Evolutionary conservation across 192 early-diverging fungal genomes (phyloP).

Genomic region (Backusella morwellensis): DNA sequence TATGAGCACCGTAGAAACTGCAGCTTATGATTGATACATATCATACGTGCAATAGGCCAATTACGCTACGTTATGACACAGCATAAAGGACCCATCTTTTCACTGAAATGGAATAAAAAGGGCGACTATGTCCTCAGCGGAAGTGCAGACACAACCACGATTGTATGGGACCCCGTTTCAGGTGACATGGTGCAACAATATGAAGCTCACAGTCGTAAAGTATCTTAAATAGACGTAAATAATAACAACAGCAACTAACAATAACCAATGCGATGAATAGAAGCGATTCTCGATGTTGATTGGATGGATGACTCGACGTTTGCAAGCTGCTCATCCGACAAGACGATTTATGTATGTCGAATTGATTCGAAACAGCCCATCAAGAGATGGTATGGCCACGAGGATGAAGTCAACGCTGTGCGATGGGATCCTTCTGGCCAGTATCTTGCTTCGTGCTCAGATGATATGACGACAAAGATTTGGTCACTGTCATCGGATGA

Average conservation of each 20-base stretch:
- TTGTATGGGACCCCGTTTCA: conserved; percentile 81
- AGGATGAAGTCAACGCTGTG: conserved; percentile 76
- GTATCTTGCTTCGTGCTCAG: conserved; percentile 74
- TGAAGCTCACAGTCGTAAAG: conserved; percentile 60
- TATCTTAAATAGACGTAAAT: background rate
- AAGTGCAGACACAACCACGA: conserved; percentile 74
- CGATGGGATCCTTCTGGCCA: conserved; percentile 68
- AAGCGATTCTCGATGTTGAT: conserved; percentile 80
- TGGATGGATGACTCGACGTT: conserved; percentile 93
- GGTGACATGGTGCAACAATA: conserved; percentile 75
- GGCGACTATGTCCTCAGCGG: conserved; percentile 74
- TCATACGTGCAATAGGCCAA: conserved; percentile 43
- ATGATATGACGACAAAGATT: conserved; percentile 73
- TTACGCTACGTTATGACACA: conserved; percentile 57
- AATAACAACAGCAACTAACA: background rate
- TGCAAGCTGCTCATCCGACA: conserved; percentile 85
- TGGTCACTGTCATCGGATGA: conserved; percentile 66
- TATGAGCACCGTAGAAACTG: background rate
- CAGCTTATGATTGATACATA: background rate
- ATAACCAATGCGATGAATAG: conserved; percentile 8
- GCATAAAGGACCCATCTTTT: conserved; percentile 80
- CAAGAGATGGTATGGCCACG: conserved; percentile 74
- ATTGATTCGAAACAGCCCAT: conserved; percentile 68
- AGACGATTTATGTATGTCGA: conserved; percentile 76
- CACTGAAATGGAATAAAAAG: conserved; percentile 83